Conservation (phyloP, 208 protist genomes). For the Spongospora subterranea region DNA sequence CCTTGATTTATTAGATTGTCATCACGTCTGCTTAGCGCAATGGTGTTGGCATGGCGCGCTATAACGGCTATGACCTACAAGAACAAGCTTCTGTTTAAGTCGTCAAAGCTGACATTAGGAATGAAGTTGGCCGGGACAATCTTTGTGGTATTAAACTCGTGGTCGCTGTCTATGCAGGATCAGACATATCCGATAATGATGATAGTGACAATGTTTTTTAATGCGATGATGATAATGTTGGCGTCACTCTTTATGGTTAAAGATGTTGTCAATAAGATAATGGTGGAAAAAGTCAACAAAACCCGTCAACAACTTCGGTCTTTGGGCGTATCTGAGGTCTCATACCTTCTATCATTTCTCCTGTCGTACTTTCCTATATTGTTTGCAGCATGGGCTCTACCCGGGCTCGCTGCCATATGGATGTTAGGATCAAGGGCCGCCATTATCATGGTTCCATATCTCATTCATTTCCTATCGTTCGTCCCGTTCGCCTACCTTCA, state of each 20-base stretch:
- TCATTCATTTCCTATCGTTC: not conserved
- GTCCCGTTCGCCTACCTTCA: constrained; percentile 8
- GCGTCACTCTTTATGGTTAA: not conserved
- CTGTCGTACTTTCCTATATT: not conserved
- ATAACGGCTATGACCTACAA: too few species aligned
- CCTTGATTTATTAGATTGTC: too few species aligned
- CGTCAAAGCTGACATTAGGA: too few species aligned
- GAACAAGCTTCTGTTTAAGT: too few species aligned
- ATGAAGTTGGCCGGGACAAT: too few species aligned
- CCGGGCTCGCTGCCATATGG: not conserved
- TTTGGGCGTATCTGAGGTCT: not conserved
- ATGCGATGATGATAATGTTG: not conserved
- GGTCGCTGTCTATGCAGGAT: too few species aligned
- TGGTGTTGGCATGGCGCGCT: too few species aligned
- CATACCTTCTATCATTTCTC: not conserved
- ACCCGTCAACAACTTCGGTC: constrained; percentile 8
- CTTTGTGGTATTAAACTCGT: too few species aligned
- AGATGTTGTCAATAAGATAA: not conserved
- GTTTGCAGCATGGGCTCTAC: not conserved
- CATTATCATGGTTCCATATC: not conserved
- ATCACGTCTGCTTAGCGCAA: too few species aligned
- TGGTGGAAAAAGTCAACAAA: not conserved
- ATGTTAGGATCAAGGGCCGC: not conserved
- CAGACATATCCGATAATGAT: too few species aligned
- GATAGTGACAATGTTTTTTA: not conserved